Evolutionary conservation across 345 rosid genomes (phyloP).

Genomic region (Gynandropsis gynandra): DNA sequence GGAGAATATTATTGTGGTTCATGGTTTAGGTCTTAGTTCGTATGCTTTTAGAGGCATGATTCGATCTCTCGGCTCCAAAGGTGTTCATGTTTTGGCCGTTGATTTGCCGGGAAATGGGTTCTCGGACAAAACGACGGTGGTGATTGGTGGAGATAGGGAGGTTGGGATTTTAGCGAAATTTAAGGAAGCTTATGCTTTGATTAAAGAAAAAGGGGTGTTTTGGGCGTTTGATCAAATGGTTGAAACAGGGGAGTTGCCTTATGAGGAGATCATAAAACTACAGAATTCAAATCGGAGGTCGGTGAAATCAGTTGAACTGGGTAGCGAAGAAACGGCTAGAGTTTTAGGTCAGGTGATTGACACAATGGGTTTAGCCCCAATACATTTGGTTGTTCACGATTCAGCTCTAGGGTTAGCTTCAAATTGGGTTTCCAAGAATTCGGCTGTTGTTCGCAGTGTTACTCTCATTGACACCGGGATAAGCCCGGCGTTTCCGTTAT

Average conservation of each 20-base stretch:
- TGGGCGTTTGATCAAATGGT: constrained; percentile 92
- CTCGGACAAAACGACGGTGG: constrained; percentile 63
- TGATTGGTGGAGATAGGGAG: constrained; percentile 47
- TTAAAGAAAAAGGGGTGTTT: constrained; percentile 77
- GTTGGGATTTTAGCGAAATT: constrained; percentile 51
- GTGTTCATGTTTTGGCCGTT: constrained; percentile 55
- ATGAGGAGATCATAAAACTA: constrained; percentile 41
- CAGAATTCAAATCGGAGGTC: constrained; percentile 37
- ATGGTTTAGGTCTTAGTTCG: constrained; percentile 80
- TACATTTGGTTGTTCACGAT: constrained; percentile 88
- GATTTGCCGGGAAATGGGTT: constrained; percentile 95
- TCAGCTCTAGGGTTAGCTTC: constrained; percentile 68
- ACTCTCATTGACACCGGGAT: constrained; percentile 67
- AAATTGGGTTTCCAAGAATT: constrained; percentile 61
- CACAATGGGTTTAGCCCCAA: constrained; percentile 66
- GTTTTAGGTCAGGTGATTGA: constrained; percentile 66
- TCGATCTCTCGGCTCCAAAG: constrained; percentile 49
- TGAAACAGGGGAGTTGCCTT: constrained; percentile 88
- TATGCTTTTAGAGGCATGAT: constrained; percentile 50
- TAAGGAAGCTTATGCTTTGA: constrained; percentile 55
- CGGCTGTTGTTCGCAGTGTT: constrained; percentile 46
- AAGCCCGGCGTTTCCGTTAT: constrained; percentile 63
- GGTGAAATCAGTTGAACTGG: constrained; percentile 47
- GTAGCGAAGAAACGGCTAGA: constrained; percentile 57
- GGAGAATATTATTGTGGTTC: constrained; percentile 58